Evolutionary conservation across 2,329 filamentous ascomycete genomes (phyloP).

Genomic region (Fusarium chuoi): DNA sequence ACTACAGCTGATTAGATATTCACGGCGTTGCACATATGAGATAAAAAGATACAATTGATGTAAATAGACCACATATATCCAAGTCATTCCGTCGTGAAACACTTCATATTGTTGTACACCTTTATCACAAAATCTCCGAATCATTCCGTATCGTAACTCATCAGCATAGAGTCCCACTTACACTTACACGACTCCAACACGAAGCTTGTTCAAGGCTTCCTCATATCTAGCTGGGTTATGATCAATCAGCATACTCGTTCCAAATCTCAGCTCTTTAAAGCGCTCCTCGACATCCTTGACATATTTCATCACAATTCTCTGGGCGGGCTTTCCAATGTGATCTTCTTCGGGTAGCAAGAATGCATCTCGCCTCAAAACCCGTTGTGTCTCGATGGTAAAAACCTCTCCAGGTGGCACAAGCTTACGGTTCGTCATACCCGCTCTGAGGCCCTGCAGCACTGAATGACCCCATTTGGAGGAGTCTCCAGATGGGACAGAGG

Average conservation of each 20-base stretch:
- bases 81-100: neutral
- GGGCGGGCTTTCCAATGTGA: conserved; percentile 72
- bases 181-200: conserved; percentile 57
- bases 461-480: conserved; percentile 77
- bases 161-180: conserved; percentile 7
- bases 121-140: neutral
- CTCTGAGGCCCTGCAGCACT: conserved; percentile 72
- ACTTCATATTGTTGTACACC: neutral
- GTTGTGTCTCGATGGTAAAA: conserved; percentile 75
- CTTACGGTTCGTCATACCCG: conserved; percentile 75
- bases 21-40: neutral
- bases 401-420: conserved; percentile 81
- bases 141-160: conserved; percentile 8
- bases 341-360: conserved; percentile 61
- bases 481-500: conserved; percentile 54
- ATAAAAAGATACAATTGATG: neutral
- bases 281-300: conserved; percentile 75
- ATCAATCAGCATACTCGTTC: conserved; percentile 78
- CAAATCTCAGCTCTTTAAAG: conserved; percentile 78
- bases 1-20: conserved; percentile 42
- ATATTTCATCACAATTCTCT: conserved; percentile 75
- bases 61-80: neutral
- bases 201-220: conserved; percentile 71
- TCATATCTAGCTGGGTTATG: conserved; percentile 82
- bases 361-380: conserved; percentile 73